Percentiles rank a stretch among this genome's conserved stretches.
These are phyloP conservation scores for Kuraishia floccosa DNA, from an alignment of 805 yeast species.

Conservation along the genomic window DNA sequence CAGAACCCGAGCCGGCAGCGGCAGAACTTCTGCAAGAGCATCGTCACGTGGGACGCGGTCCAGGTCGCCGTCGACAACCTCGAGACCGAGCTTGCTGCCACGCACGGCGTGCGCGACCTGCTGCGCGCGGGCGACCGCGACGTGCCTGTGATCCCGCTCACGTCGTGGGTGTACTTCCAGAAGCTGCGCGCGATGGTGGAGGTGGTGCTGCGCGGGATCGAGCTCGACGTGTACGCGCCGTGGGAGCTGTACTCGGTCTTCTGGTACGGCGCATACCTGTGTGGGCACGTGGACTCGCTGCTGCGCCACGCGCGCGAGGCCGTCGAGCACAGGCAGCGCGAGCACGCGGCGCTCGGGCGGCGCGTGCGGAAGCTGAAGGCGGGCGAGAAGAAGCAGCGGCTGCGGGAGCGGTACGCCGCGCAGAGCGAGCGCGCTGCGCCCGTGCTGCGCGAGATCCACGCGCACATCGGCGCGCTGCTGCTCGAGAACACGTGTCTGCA, in stretches of 20 bases:
- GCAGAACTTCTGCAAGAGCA: slow-evolving; percentile 50
- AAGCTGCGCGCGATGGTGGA: slow-evolving; percentile 67
- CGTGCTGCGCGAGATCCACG: slow-evolving; percentile 14
- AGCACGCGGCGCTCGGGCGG: slow-evolving; percentile 21
- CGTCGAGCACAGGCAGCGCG: slow-evolving; percentile 20
- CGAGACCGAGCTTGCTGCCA: slow-evolving; percentile 33
- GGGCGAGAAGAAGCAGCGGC: slow-evolving; percentile 33
- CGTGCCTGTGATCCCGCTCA: slow-evolving; percentile 41
- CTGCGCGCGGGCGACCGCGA: slow-evolving; percentile 20
- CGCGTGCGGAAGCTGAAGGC: slow-evolving; percentile 35
- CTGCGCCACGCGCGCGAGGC: slow-evolving; percentile 26
- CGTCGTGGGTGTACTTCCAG: slow-evolving; percentile 56
- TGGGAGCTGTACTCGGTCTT: slow-evolving; percentile 61
- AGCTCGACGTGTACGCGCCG: slow-evolving; percentile 57
- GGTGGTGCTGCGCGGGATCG: slow-evolving; percentile 64
- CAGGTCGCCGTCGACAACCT: slow-evolving; percentile 65
- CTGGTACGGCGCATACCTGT: slow-evolving; percentile 52
- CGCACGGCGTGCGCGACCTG: slow-evolving; percentile 19
- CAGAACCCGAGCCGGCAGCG: slow-evolving; percentile 79
- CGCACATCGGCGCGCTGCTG: slow-evolving; percentile 13
- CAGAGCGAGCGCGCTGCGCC: slow-evolving; percentile 24
- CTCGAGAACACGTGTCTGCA: slow-evolving; percentile 13
- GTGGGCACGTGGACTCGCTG: slow-evolving; percentile 28
- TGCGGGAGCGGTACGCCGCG: slow-evolving; percentile 20
- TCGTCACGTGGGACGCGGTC: slow-evolving; percentile 61